These are phyloP conservation scores for Elsinoe necatrix DNA, from an alignment of 2,329 filamentous ascomycete genomes.

Conservation along the genomic window DNA sequence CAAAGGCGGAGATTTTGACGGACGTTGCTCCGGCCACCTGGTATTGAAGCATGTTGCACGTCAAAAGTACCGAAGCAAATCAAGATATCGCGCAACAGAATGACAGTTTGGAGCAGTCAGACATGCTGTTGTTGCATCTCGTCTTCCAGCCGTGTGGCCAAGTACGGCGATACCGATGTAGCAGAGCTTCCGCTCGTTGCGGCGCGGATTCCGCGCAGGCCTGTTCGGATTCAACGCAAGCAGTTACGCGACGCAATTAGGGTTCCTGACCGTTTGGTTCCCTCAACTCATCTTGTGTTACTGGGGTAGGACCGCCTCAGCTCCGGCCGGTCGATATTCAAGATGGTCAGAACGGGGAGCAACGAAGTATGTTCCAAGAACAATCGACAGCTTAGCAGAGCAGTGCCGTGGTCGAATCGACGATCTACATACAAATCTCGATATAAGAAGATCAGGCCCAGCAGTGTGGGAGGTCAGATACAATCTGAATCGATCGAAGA, in stretches of 20 bases:
- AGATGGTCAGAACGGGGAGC: neutral
- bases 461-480: neutral
- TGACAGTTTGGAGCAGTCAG: neutral
- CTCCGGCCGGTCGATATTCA: slow-evolving; percentile 1
- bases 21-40: neutral
- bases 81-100: neutral
- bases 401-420: neutral
- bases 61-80: neutral
- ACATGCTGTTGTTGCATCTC: neutral
- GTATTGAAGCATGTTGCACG: neutral
- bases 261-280: neutral
- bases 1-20: neutral
- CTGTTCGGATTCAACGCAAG: neutral
- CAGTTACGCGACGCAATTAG: neutral
- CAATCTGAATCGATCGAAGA: neutral
- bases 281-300: neutral
- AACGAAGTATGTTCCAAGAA: neutral
- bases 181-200: neutral
- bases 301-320: neutral
- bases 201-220: neutral
- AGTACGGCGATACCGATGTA: neutral
- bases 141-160: neutral
- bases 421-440: neutral
- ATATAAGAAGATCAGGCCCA: neutral
- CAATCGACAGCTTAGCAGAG: neutral